Evolutionary conservation across 805 yeast genomes (phyloP), one percentile per base, ranked within the genome.

Genomic region (Starmerella kuoi): DNA sequence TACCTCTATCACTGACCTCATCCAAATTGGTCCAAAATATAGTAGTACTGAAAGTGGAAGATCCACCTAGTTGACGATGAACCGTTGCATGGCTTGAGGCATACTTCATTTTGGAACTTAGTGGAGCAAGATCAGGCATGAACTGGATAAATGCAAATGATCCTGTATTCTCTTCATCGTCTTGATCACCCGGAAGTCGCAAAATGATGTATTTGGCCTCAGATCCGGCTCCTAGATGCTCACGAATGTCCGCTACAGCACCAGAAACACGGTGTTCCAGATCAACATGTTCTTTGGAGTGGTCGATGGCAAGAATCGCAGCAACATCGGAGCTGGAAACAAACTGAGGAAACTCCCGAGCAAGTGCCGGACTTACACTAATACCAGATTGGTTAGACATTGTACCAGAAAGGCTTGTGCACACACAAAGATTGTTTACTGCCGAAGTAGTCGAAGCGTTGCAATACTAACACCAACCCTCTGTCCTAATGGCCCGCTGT

Each of bases 21-120:
- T 65, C 70, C 31, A 68, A 53, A 25, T 71, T 75, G 32, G 80
- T 76, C 62, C 79, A 66, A 45, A 72, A 69, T 6, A 79, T 56
- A 37, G 69, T 63, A 2, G 70, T 69, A 31, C 64, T 55, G 59
- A 77, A 72, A 41, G 64, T 62, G 43, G 69, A 70, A 15, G 65
- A 54, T 4, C 72, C 70, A 7, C 95, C 95, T 31, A 88, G 66
- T 48, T 79, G 78, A 51, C 81, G 74, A 42, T 82, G 63, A 28
- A 91, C 61, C 1, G 91, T 75, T 58, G 75, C 79, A 47, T 84
- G 84, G 9, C 93, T 77, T 2, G 95, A 83, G 4, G 97, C 97
- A 59, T 87, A 91, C 37, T 91, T 67, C 96, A 91, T 91, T 60
- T 88, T 91, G 43, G 72, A 69, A 44, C 86, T 72, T 30, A 88